Conservation (phyloP, 163 green algal genomes). For the Trebouxia gelatinosa region DNA sequence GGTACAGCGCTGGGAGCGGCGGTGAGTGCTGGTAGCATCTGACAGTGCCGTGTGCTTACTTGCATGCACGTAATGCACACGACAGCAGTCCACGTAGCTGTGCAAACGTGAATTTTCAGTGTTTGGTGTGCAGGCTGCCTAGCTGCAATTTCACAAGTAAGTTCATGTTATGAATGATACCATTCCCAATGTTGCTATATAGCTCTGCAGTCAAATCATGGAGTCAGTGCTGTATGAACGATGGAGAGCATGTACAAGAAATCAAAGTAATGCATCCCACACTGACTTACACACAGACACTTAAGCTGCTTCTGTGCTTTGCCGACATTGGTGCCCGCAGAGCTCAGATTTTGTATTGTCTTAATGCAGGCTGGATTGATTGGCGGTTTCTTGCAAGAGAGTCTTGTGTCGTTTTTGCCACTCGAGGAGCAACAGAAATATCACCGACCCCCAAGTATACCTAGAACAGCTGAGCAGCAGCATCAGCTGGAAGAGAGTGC, state of each 20-base stretch:
- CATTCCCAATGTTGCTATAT: neutral
- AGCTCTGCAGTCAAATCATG: neutral
- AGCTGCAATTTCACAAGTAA: neutral
- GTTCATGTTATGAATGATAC: neutral
- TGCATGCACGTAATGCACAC: no score
- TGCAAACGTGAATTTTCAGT: neutral
- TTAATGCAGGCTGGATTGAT: neutral
- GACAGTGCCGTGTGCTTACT: neutral
- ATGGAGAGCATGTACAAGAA: neutral
- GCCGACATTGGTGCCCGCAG: neutral
- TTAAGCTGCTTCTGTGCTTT: neutral
- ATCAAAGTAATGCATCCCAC: neutral
- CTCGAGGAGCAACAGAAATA: constrained; percentile 7
- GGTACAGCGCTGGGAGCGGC: neutral
- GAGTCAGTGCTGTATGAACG: neutral
- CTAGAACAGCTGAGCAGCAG: neutral
- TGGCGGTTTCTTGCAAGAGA: constrained; percentile 8
- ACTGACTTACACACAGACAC: neutral
- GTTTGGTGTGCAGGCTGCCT: no score
- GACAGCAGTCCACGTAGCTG: neutral
- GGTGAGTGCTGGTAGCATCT: neutral
- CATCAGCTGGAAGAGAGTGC: constrained; percentile 15
- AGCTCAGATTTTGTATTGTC: neutral
- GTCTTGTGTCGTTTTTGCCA: neutral
- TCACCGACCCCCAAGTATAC: constrained; percentile 3